Percentiles rank a stretch among this genome's conserved stretches.
These are phyloP conservation scores for Leccinum huronense DNA, from an alignment of 1,284 basidiomycete genomes.

Conservation along the genomic window DNA sequence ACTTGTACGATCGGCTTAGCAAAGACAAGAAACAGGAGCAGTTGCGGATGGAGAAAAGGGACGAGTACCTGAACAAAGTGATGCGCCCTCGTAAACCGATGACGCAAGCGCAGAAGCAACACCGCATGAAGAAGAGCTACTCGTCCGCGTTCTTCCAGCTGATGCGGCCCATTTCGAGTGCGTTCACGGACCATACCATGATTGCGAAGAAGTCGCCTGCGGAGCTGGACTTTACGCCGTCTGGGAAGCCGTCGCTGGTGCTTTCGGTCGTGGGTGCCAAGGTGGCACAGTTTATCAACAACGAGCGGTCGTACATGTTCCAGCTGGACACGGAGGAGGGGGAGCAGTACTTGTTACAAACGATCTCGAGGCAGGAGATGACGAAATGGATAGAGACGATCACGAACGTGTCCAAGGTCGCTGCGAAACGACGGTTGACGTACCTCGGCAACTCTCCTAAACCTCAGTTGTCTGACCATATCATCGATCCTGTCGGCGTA, in stretches of 20 bases:
- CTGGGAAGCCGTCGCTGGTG: slow-evolving; percentile 69
- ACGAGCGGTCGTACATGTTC: slow-evolving; percentile 77
- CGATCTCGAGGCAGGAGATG: slow-evolving; percentile 65
- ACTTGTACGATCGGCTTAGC: slow-evolving; percentile 61
- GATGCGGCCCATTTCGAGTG: slow-evolving; percentile 83
- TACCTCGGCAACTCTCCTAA: slow-evolving; percentile 73
- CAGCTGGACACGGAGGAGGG: slow-evolving; percentile 83
- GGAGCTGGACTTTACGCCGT: slow-evolving; percentile 70
- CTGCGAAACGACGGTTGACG: slow-evolving; percentile 75
- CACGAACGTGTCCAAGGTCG: slow-evolving; percentile 62
- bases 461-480: slow-evolving; percentile 66
- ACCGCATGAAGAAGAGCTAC: slow-evolving; percentile 81
- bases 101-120: slow-evolving; percentile 55
- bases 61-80: slow-evolving; percentile 68
- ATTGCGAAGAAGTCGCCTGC: slow-evolving; percentile 57
- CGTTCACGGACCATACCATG: slow-evolving; percentile 63
- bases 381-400: slow-evolving; percentile 73
- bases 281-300: slow-evolving; percentile 68
- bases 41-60: slow-evolving; percentile 62
- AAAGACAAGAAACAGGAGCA: slow-evolving; percentile 76
- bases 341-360: slow-evolving; percentile 75
- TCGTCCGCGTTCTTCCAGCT: slow-evolving; percentile 75
- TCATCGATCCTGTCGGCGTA: slow-evolving; percentile 48
- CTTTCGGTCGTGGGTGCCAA: slow-evolving; percentile 70
- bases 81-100: slow-evolving; percentile 60